phyloP scores from a whole-genome alignment of 1,139 yeast species.

The Citeromyces siamensis region DNA sequence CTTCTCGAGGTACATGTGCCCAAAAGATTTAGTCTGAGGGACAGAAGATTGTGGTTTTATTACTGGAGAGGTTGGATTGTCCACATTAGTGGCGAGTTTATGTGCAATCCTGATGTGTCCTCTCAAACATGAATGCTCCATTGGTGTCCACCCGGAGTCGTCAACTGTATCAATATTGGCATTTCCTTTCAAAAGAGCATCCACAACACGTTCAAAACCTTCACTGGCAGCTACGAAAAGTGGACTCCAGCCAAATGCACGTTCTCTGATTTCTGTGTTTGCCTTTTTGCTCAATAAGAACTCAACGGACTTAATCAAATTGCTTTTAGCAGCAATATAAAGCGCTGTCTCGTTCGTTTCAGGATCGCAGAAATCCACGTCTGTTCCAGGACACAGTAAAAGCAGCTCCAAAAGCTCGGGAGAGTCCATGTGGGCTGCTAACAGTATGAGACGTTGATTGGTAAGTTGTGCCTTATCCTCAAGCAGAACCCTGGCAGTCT shows the following conservation, averaged over 20 bases:
- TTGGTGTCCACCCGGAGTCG: conserved; percentile 92
- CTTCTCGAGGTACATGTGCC: conserved; percentile 59
- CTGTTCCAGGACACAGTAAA: conserved; percentile 43
- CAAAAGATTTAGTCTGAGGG: conserved; percentile 64
- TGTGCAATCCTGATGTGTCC: conserved; percentile 74
- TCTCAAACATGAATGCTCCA: conserved; percentile 89
- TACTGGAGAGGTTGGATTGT: conserved; percentile 7
- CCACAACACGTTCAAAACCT: conserved; percentile 51
- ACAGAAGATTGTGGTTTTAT: not conserved
- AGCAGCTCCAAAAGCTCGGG: conserved; percentile 43
- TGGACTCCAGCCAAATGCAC: conserved; percentile 91
- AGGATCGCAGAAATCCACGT: conserved; percentile 49
- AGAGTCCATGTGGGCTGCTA: conserved; percentile 64
- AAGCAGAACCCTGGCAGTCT: conserved; percentile 53
- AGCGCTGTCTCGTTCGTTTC: conserved; percentile 71
- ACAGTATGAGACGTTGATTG: conserved; percentile 41
- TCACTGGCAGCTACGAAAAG: conserved; percentile 85
- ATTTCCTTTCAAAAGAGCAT: conserved; percentile 37
- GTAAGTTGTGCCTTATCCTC: conserved; percentile 22
- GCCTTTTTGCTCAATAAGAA: conserved; percentile 51
- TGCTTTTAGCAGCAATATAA: conserved; percentile 64
- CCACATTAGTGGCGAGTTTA: conserved; percentile 32
- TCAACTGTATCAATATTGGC: conserved; percentile 51
- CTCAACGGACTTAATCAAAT: conserved; percentile 39
- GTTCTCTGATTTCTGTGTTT: conserved; percentile 64